Conservation (phyloP, 108 stramenopile species). For the Epipyxis sp. region DNA sequence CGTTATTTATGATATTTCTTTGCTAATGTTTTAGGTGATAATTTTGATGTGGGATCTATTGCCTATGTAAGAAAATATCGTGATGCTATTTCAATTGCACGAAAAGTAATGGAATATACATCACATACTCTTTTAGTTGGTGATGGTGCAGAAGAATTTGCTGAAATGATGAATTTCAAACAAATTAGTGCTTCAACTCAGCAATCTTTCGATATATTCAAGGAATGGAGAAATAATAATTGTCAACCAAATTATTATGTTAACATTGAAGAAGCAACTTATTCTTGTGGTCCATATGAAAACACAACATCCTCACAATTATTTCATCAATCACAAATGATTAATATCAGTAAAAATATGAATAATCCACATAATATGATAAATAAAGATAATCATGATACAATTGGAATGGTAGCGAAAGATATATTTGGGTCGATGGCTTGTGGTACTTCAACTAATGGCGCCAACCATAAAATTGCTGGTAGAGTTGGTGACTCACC, state of each 20-base stretch:
- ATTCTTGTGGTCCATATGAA: background rate
- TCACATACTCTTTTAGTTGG: constrained; percentile 49
- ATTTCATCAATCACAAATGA: no score
- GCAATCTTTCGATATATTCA: constrained; percentile 26
- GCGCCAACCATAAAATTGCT: constrained; percentile 44
- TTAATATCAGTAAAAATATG: no score
- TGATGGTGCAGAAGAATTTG: constrained; percentile 47
- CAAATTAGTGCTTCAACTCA: background rate
- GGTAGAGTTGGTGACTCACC: constrained; percentile 50
- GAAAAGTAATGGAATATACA: constrained; percentile 51
- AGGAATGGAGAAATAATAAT: constrained; percentile 27
- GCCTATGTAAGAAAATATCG: constrained; percentile 41
- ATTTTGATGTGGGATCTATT: constrained; percentile 45
- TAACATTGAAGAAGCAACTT: constrained; percentile 34
- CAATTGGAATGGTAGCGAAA: constrained; percentile 49
- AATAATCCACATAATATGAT: no score
- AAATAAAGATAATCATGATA: constrained; percentile 49
- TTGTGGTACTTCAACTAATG: constrained; percentile 51
- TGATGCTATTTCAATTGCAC: constrained; percentile 44
- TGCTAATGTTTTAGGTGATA: no score
- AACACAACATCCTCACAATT: background rate
- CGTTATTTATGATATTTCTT: no score
- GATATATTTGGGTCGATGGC: constrained; percentile 41
- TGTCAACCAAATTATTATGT: constrained; percentile 56
- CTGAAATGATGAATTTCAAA: constrained; percentile 40